These are phyloP conservation scores for Amanita exitialis DNA, from an alignment of 768 basidiomycete genomes.

Conservation along the genomic window DNA sequence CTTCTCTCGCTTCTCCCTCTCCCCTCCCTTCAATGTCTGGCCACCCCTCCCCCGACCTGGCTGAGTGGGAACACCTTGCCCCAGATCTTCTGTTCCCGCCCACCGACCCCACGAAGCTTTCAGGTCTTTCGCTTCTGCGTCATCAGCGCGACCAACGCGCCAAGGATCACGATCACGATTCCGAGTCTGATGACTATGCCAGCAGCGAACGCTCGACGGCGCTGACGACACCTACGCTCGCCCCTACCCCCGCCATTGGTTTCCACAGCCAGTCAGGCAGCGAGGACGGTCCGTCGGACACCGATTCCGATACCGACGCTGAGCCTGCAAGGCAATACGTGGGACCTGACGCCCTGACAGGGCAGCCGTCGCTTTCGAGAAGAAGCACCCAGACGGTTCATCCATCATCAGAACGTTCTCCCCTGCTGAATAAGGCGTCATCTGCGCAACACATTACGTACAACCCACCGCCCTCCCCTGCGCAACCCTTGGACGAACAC, in stretches of 20 bases:
- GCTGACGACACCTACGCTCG: not conserved
- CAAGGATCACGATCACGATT: not conserved
- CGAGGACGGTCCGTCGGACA: not conserved
- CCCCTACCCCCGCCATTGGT: not conserved
- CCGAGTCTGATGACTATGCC: not conserved
- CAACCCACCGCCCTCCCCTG: not conserved
- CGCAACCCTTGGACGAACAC: too few relatives aligned
- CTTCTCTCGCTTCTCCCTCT: not conserved
- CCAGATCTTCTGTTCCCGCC: not conserved
- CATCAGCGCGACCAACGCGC: not conserved
- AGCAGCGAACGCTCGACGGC: slow-evolving; percentile 2
- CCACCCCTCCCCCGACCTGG: not conserved
- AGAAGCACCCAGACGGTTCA: not conserved
- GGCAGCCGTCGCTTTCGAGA: not conserved
- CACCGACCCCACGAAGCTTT: not conserved
- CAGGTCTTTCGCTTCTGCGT: slow-evolving; percentile 1
- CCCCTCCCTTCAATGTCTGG: not conserved
- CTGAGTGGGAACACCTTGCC: not conserved
- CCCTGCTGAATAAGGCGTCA: not conserved
- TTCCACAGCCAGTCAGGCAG: not conserved
- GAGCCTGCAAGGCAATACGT: too few relatives aligned
- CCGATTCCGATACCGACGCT: not conserved
- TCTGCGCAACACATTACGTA: not conserved
- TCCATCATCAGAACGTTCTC: not conserved
- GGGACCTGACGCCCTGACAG: not conserved